phyloP scores from a whole-genome alignment of 495 filamentous ascomycete species.

The Podospora comata region DNA sequence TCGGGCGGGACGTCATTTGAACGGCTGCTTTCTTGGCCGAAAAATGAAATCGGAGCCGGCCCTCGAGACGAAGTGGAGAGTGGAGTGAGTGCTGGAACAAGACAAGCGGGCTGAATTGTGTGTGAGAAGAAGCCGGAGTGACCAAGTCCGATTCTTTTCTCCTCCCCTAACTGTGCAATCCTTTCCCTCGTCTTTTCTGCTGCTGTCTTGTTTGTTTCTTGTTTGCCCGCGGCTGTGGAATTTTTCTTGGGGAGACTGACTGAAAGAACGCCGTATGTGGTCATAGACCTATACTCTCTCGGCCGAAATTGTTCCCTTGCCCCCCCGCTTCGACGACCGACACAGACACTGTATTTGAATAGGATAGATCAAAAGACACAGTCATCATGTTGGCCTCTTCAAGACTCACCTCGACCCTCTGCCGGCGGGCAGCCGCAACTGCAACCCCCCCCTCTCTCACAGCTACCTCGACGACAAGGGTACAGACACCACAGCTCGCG shows the following conservation, averaged over 20 bases:
- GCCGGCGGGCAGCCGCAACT: conserved; percentile 25
- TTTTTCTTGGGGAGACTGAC: background rate
- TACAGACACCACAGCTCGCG: conserved; percentile 8
- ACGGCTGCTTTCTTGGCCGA: conserved; percentile 4
- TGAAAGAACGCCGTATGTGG: background rate
- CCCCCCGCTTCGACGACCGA: background rate
- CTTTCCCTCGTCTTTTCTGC: background rate
- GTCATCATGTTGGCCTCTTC: conserved; percentile 29
- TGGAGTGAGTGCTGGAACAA: background rate
- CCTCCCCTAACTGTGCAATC: background rate
- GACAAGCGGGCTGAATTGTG: background rate
- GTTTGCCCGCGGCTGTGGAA: background rate
- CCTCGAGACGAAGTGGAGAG: background rate
- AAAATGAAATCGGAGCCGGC: background rate
- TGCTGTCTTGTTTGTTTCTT: background rate
- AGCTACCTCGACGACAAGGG: conserved; percentile 7
- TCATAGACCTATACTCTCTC: background rate
- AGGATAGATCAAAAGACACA: background rate
- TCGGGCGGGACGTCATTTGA: conserved; percentile 32
- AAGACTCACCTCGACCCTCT: conserved; percentile 31
- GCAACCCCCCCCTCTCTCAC: conserved; percentile 6
- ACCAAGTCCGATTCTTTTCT: background rate
- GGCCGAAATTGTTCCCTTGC: background rate
- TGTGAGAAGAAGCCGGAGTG: background rate
- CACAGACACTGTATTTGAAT: background rate